Conservation (phyloP, 2,329 filamentous ascomycete genomes). For the Coniochaeta prunicola region DNA sequence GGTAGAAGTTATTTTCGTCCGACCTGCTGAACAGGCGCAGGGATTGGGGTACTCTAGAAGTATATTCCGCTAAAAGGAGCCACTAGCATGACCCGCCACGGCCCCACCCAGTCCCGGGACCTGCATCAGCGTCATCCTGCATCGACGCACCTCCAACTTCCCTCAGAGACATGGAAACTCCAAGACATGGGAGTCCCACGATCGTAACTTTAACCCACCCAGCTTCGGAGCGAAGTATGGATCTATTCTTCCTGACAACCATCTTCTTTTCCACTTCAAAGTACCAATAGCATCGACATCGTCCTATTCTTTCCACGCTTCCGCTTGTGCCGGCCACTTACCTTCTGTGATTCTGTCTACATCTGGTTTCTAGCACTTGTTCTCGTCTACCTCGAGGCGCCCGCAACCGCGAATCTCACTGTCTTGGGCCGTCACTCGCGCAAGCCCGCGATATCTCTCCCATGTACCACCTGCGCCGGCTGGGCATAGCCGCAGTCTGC, state of each 20-base stretch:
- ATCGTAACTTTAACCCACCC: neutral
- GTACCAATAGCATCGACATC: neutral
- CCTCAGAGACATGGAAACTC: neutral
- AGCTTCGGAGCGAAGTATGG: neutral
- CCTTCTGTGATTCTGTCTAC: neutral
- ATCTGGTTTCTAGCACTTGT: neutral
- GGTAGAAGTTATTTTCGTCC: too few relatives aligned
- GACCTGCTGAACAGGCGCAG: too few relatives aligned
- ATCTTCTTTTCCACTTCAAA: neutral
- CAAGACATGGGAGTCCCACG: neutral
- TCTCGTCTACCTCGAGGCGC: neutral
- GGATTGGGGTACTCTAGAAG: too few relatives aligned
- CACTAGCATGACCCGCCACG: neutral
- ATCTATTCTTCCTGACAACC: neutral
- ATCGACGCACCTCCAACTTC: neutral
- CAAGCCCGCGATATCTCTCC: neutral
- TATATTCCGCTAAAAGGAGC: neutral
- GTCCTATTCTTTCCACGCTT: neutral
- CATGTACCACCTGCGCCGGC: conserved; percentile 42
- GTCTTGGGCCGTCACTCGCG: neutral
- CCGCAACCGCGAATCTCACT: neutral
- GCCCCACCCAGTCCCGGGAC: neutral
- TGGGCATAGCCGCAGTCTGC: conserved; percentile 25
- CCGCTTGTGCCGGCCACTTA: neutral
- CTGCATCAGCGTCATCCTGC: neutral